Base-by-base conservation (phyloP, 2,329 filamentous ascomycete genomes). In the Elsinoe ampelina region DNA sequence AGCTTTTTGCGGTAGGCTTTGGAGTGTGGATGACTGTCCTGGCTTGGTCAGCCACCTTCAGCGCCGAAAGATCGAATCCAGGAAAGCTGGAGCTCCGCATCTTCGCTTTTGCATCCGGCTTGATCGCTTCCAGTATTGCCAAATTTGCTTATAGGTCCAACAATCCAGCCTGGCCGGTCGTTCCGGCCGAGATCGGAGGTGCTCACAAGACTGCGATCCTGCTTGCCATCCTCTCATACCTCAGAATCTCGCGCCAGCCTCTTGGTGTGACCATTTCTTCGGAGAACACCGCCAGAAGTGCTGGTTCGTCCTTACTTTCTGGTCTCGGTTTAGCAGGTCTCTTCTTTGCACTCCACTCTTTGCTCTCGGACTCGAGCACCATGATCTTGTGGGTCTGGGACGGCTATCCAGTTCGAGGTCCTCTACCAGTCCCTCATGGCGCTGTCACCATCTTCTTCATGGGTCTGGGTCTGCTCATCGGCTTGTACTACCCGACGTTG, bases 301-400 rank as follows among this genome's bases (percentile, higher is more conserved):
- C 26, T 10, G 84, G 87, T 1, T 91, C 88, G 13, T 79, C 84
- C 0, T 62, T 85, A 5, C 76, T 95, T 42, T 83, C 89, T 30
- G 87, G 84, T 8, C 72, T 93, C 50, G 89, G 93, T 58, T 72
- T 97, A 57, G 90, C 82, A 20, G 92, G 90, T 30, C 72, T 96
- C 6, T 79, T 96, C 67, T 98, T 98, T 66, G 88, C 81, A 4
- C 78, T 97, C 66, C 93, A 97, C 69, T 96, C 91, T 1, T 77
- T 98, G 8, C 80, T 98, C 10, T 96, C 93, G 0, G 93, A 98
- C 69, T 95, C 91, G 0, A 97, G 93, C 75, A 98, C 93, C 55
- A 97, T 98, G 90, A 96, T 97, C 58, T 79, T 91, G 13, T 98
- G 93, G 93, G 89, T 89, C 2, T 98, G 93, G 93, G 90, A 96